These are phyloP conservation scores for Candida pseudoglaebosa DNA, from an alignment of 805 yeast species.

Conservation along the genomic window DNA sequence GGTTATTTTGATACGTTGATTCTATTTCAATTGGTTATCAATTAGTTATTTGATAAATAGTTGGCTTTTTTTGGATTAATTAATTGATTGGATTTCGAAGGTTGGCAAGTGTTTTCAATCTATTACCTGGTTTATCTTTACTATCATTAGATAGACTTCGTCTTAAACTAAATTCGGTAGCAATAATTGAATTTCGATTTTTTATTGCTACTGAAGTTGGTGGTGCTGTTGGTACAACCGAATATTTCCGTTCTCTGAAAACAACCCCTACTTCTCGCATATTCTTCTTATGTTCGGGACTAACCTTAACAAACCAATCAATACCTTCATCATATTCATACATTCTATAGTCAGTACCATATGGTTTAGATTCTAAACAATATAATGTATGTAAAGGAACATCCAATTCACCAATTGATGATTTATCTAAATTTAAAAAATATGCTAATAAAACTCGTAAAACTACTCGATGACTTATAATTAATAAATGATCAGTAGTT, in stretches of 20 bases:
- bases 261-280: conserved; percentile 70
- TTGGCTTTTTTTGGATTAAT: too few species aligned
- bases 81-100: background rate
- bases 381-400: conserved; percentile 91
- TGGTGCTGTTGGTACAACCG: conserved; percentile 77
- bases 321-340: conserved; percentile 78
- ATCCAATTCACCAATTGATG: conserved; percentile 82
- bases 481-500: conserved; percentile 78
- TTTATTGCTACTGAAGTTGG: conserved; percentile 20
- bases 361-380: conserved; percentile 87
- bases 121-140: conserved; percentile 2
- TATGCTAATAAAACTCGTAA: conserved; percentile 84
- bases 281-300: conserved; percentile 51
- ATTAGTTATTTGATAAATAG: too few species aligned
- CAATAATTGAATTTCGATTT: conserved; percentile 8
- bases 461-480: conserved; percentile 88
- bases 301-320: conserved; percentile 75
- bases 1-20: too few species aligned
- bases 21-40: too few species aligned
- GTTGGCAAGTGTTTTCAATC: background rate
- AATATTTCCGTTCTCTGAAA: conserved; percentile 63
- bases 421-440: conserved; percentile 76
- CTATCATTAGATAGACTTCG: conserved; percentile 20
- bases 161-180: conserved; percentile 21
- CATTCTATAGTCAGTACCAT: conserved; percentile 90